These are phyloP conservation scores for Rutstroemia sp. DNA, from an alignment of 2,329 filamentous ascomycete species.

Conservation along the genomic window DNA sequence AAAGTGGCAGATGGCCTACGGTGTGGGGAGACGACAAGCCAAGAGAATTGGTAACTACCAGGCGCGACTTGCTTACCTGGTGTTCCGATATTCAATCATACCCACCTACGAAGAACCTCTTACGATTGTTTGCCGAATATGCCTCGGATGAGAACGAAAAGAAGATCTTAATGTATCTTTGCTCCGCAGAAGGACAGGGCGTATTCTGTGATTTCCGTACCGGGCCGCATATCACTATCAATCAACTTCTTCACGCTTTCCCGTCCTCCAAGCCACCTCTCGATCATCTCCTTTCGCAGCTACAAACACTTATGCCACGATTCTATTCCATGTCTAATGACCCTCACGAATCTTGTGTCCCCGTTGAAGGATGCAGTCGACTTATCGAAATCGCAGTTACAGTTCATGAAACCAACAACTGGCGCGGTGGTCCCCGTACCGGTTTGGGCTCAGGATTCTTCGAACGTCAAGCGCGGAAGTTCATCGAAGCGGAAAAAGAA, in stretches of 20 bases:
- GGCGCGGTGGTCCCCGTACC: slow-evolving; percentile 63
- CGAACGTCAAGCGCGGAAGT: slow-evolving; percentile 71
- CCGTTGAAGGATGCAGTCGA: slow-evolving; percentile 49
- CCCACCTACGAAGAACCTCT: slow-evolving; percentile 78
- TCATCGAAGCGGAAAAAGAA: slow-evolving; percentile 58
- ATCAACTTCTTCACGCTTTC: slow-evolving; percentile 85
- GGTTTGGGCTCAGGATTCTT: slow-evolving; percentile 92
- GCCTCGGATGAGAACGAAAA: slow-evolving; percentile 74
- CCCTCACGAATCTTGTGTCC: slow-evolving; percentile 56
- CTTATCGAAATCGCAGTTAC: slow-evolving; percentile 96
- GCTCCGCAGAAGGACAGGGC: slow-evolving; percentile 83
- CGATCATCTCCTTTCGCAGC: slow-evolving; percentile 68
- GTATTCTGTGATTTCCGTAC: slow-evolving; percentile 93
- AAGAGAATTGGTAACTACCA: slow-evolving; percentile 80
- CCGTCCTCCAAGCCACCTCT: slow-evolving; percentile 85
- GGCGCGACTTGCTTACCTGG: slow-evolving; percentile 90
- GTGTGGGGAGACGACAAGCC: slow-evolving; percentile 92
- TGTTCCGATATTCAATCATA: slow-evolving; percentile 91
- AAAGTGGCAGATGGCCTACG: slow-evolving; percentile 83
- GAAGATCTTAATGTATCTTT: slow-evolving; percentile 80
- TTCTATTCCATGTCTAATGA: slow-evolving; percentile 99
- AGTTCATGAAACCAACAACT: slow-evolving; percentile 80
- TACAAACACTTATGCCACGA: slow-evolving; percentile 88
- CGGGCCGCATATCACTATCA: slow-evolving; percentile 75
- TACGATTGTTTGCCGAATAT: slow-evolving; percentile 81